Conservation (phyloP, 345 rosid species). For the Dipteronia dyeriana region DNA sequence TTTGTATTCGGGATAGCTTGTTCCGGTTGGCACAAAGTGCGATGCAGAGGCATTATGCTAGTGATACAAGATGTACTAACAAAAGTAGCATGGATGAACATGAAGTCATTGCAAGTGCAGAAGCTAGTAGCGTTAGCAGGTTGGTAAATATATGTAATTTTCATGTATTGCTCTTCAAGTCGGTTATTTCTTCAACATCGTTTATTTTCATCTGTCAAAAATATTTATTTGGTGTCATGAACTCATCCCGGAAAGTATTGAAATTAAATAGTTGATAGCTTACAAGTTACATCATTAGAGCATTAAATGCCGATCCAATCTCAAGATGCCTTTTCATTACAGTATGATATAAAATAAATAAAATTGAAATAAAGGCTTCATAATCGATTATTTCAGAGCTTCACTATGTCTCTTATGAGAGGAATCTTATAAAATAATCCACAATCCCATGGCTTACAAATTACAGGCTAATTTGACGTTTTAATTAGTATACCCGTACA, state of each 20-base stretch:
- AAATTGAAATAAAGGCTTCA: too few species aligned
- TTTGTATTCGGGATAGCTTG: slow-evolving; percentile 92
- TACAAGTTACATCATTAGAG: neutral
- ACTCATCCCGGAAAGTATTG: neutral
- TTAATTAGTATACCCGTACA: too few species aligned
- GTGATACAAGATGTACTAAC: slow-evolving; percentile 54
- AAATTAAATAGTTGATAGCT: neutral
- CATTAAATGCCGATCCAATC: neutral
- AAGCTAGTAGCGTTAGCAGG: slow-evolving; percentile 46
- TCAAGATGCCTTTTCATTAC: neutral
- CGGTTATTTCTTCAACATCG: neutral
- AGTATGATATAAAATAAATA: neutral
- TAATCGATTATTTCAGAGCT: too few species aligned
- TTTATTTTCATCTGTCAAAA: neutral
- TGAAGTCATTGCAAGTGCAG: slow-evolving; percentile 44
- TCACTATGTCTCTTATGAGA: too few species aligned
- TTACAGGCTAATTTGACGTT: too few species aligned
- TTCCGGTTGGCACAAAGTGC: slow-evolving; percentile 92
- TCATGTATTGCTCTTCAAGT: neutral
- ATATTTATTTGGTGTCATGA: neutral
- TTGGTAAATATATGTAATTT: slow-evolving; percentile 31
- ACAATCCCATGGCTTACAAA: too few species aligned
- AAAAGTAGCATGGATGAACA: slow-evolving; percentile 53
- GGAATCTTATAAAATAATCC: too few species aligned
- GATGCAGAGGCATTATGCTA: slow-evolving; percentile 63